Evolutionary conservation across 495 filamentous ascomycete genomes (phyloP), one percentile per base, ranked within the genome.

Genomic region (Aspergillus ellipticus): DNA sequence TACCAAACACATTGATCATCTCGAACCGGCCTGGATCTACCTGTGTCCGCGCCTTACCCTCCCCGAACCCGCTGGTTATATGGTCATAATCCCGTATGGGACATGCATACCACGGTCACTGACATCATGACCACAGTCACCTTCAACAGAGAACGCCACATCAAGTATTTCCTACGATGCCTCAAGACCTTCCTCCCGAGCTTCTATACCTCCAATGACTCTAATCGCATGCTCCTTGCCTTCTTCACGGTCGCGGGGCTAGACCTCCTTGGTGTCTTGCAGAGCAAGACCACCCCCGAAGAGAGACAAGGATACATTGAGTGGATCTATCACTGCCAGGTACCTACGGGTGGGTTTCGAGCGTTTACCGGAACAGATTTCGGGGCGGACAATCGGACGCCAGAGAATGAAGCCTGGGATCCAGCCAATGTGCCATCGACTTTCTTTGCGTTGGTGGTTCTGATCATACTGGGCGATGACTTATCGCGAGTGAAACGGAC

Each of bases 151-250:
- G 78, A 82, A 22, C 83, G 79, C 43, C 94, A 98, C 70, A 77
- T 93, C 65, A 90, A 87, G 66, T 98, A 96, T 79, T 97, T 93
- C 87, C 83, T 90, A 57, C 85, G 92, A 66, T 96, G 92, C 60
- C 81, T 93, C 42, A 90, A 87, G 62, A 86, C 90, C 33, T 79
- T 85, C 46, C 84, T 98, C 4, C 94, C 94, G 1, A 77, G 80
- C 50, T 78, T 82, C 56, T 97, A 97, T 76, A 90, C 85, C 41
- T 79, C 82, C 64, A 93, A 86, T 67, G 94, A 98, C 71, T 88
- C 88, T 51, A 91, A 89, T 68, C 92, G 94, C 59, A 87, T 97
- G 70, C 87, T 86, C 1, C 82, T 97, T 17, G 90, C 87, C 54
- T 96, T 85, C 74, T 95, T 98, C 75, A 89, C 87, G 37, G 74